Evolutionary conservation across 2,329 filamentous ascomycete species (phyloP).

Genomic region (Verticillium alfalfae): DNA sequence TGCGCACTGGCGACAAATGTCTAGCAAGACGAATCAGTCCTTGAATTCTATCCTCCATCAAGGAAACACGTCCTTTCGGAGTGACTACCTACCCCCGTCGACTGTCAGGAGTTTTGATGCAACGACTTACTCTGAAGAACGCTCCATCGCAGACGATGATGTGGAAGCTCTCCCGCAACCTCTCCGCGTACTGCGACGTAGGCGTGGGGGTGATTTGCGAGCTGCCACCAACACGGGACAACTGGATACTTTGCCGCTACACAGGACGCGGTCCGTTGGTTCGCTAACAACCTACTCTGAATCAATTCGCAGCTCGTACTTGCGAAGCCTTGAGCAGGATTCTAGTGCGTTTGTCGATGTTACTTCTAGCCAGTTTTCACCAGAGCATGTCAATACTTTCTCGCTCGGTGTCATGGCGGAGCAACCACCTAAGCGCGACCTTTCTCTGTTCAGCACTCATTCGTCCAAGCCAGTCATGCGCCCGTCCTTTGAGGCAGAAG

Average conservation of each 20-base stretch:
- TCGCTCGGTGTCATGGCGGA: constrained; percentile 56
- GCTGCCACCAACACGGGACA: constrained; percentile 63
- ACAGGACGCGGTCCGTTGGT: constrained; percentile 51
- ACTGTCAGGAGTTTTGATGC: constrained; percentile 58
- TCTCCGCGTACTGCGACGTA: constrained; percentile 61
- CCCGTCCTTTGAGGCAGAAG: constrained; percentile 81
- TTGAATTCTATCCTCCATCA: constrained; percentile 45
- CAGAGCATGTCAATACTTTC: constrained; percentile 32
- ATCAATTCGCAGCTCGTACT: constrained; percentile 52
- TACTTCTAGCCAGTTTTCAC: constrained; percentile 35
- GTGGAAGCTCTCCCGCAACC: constrained; percentile 45
- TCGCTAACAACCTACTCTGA: constrained; percentile 57
- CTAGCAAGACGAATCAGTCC: constrained; percentile 43
- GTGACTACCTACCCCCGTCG: constrained; percentile 42
- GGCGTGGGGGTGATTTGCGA: constrained; percentile 70
- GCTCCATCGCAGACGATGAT: constrained; percentile 33
- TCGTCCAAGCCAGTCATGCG: constrained; percentile 59
- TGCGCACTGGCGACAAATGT: constrained; percentile 39
- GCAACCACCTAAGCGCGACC: constrained; percentile 32
- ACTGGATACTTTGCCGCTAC: constrained; percentile 41
- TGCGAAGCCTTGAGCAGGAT: constrained; percentile 33
- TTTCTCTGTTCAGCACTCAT: constrained; percentile 56
- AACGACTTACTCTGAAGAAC: constrained; percentile 42
- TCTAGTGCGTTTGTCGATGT: constrained; percentile 39
- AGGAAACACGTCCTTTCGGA: constrained; percentile 57